Evolutionary conservation across 768 basidiomycete genomes (phyloP).

Genomic region (Collybia nuda): DNA sequence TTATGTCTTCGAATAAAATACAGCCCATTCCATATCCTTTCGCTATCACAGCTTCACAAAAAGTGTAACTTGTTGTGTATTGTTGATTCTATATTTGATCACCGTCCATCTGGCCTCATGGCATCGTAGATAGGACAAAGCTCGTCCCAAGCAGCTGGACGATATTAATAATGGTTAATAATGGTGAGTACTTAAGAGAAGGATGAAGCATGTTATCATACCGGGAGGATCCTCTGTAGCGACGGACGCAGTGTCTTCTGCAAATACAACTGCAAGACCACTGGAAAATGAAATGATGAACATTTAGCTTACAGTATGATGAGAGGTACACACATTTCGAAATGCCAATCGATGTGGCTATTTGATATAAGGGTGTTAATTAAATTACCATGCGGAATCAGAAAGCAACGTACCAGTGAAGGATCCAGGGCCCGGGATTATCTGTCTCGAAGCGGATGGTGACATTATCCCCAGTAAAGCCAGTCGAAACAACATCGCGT

Average conservation of each 20-base stretch:
- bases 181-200: background rate
- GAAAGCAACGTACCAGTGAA: conserved; percentile 36
- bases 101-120: background rate
- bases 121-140: conserved; percentile 12
- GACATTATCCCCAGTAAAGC: conserved; percentile 36
- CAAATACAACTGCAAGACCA: conserved; percentile 33
- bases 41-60: too few relatives aligned
- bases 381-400: too few relatives aligned
- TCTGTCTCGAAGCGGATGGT: conserved; percentile 67
- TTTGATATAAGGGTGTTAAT: background rate
- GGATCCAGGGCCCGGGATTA: conserved; percentile 65
- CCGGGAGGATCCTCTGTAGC: conserved; percentile 4
- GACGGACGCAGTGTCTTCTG: conserved; percentile 23
- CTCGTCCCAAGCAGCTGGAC: conserved; percentile 6
- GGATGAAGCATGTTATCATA: background rate
- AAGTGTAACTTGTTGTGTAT: too few relatives aligned
- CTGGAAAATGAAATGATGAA: conserved; percentile 8
- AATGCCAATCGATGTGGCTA: conserved; percentile 45
- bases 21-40: too few relatives aligned
- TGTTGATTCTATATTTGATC: too few relatives aligned
- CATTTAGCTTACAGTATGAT: background rate
- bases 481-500: conserved; percentile 56
- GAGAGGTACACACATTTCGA: conserved; percentile 26
- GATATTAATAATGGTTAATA: too few relatives aligned
- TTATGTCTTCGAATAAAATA: too few relatives aligned